These are phyloP conservation scores for Ricinus communis DNA, from an alignment of 345 rosid genomes.

Conservation along the genomic window DNA sequence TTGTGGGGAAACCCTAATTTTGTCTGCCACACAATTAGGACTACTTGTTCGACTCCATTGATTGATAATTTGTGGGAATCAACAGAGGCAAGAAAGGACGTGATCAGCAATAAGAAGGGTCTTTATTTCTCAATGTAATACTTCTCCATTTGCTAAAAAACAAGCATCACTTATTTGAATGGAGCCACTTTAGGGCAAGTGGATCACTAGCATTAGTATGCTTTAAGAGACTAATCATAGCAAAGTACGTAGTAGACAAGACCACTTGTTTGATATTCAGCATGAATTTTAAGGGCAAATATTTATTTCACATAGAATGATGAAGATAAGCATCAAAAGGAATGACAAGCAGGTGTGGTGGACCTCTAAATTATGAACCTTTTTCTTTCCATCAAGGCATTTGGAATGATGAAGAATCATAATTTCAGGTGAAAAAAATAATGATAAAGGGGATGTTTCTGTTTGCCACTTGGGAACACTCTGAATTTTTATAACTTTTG, in stretches of 20 bases:
- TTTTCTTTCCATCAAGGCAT: neutral
- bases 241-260: neutral
- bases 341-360: neutral
- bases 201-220: conserved; percentile 14
- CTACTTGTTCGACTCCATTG: conserved; percentile 15
- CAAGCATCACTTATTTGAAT: neutral
- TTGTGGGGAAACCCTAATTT: conserved; percentile 48
- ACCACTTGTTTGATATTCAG: no score
- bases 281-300: no score
- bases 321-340: neutral
- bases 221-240: neutral
- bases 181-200: conserved; percentile 21
- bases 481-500: neutral
- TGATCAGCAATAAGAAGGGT: conserved; percentile 29
- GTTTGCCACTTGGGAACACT: conserved; percentile 19
- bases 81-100: conserved; percentile 38
- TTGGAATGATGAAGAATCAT: neutral
- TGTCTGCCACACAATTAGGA: conserved; percentile 51
- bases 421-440: conserved; percentile 21
- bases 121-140: conserved; percentile 12
- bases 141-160: conserved; percentile 6
- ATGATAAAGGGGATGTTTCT: conserved; percentile 10
- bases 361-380: neutral
- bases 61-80: conserved; percentile 40
- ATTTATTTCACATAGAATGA: no score